phyloP scores from a whole-genome alignment of 2,329 filamentous ascomycete genomes.

The Dothistroma septosporum region DNA sequence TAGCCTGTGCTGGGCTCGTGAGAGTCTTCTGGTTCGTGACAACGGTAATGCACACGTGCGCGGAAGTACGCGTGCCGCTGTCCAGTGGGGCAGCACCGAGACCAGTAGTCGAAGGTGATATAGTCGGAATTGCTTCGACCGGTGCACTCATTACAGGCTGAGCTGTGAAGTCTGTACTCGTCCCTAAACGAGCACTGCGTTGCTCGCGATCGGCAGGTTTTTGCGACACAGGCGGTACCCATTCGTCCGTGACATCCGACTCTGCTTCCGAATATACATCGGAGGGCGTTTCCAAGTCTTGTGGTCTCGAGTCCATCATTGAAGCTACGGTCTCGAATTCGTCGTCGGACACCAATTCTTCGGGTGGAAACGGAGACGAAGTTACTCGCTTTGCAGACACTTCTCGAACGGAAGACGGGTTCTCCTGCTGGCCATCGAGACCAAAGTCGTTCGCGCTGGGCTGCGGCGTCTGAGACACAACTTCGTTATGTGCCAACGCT shows the following conservation, averaged over 20 bases:
- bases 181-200: not conserved
- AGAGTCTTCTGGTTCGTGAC: not conserved
- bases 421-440: not conserved
- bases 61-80: not conserved
- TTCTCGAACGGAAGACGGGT: not conserved
- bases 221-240: not conserved
- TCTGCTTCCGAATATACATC: not conserved
- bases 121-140: not conserved
- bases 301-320: not conserved
- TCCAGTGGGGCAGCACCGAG: not conserved
- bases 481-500: not conserved
- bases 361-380: not conserved
- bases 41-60: not conserved
- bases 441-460: not conserved
- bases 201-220: not conserved
- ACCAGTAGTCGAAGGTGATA: not conserved
- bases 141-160: not conserved
- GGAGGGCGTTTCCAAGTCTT: not conserved
- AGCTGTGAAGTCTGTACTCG: not conserved
- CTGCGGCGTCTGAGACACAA: not conserved
- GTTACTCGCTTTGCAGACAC: not conserved
- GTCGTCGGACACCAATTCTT: not conserved
- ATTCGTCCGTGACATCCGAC: not conserved
- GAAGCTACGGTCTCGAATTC: not conserved
- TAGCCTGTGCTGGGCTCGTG: not conserved